A percentile compares a stretch with the other conserved stretches of the same genome.
These are phyloP conservation scores for Mycosphaerelloides madeirae DNA, from an alignment of 2,329 filamentous ascomycete genomes.

Conservation along the genomic window DNA sequence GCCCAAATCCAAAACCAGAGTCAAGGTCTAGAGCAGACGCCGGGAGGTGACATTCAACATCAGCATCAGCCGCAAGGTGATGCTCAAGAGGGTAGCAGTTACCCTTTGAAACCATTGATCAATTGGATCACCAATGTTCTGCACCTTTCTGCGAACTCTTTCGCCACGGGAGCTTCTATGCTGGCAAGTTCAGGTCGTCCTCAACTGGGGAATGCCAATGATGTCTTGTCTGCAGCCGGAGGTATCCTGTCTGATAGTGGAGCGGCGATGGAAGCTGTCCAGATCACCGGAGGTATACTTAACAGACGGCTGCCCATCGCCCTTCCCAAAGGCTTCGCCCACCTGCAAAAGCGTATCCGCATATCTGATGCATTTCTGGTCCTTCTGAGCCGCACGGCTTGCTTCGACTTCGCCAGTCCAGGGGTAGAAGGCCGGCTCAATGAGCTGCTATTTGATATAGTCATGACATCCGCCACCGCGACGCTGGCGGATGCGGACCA, in stretches of 20 bases:
- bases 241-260: conserved; percentile 18
- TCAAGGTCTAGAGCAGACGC: background rate
- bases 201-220: conserved; percentile 13
- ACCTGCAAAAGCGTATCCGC: conserved; percentile 23
- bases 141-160: conserved; percentile 16
- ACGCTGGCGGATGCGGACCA: conserved; percentile 9
- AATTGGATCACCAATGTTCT: conserved; percentile 23
- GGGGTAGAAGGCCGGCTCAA: conserved; percentile 29
- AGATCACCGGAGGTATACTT: conserved; percentile 13
- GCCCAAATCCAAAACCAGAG: conserved; percentile 5
- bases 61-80: conserved; percentile 1
- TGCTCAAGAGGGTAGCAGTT: background rate
- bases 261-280: conserved; percentile 15
- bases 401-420: conserved; percentile 30
- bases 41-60: conserved; percentile 3
- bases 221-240: conserved; percentile 6
- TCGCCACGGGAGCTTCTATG: conserved; percentile 14
- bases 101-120: conserved; percentile 15
- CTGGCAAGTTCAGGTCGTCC: conserved; percentile 11
- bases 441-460: conserved; percentile 29
- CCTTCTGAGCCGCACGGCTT: conserved; percentile 30
- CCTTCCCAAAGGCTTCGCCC: conserved; percentile 30
- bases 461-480: conserved; percentile 23
- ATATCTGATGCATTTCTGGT: conserved; percentile 27
- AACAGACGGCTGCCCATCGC: conserved; percentile 26